These are phyloP conservation scores for Pittosporum tobira DNA, from an alignment of 129 eudicot species.

Conservation along the genomic window DNA sequence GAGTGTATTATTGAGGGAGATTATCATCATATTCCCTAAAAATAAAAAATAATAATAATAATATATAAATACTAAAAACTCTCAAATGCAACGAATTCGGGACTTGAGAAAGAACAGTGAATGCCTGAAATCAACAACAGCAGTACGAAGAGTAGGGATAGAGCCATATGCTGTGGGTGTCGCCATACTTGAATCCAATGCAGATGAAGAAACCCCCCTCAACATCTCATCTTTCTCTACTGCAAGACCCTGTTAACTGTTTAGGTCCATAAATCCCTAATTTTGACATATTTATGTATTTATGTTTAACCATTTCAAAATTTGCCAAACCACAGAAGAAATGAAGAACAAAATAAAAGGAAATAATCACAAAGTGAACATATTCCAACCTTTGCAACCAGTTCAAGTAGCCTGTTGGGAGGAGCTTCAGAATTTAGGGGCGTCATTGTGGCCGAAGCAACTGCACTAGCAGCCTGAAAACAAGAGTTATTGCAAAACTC, in stretches of 20 bases:
- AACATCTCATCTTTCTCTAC: constrained; percentile 67
- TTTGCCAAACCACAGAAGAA: background rate
- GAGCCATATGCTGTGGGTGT: constrained; percentile 48
- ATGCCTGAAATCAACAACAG: constrained; percentile 66
- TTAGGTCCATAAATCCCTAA: constrained; percentile 18
- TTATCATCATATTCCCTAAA: too few relatives aligned
- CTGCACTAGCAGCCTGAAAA: constrained; percentile 80
- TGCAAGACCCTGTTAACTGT: constrained; percentile 89
- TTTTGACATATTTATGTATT: too few relatives aligned
- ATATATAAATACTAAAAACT: background rate
- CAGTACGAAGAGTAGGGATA: constrained; percentile 54
- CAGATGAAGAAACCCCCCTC: constrained; percentile 56
- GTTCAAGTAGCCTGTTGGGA: constrained; percentile 74
- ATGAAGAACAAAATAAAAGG: background rate
- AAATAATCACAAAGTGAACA: background rate
- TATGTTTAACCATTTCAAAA: background rate
- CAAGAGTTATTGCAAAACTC: background rate
- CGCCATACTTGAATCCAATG: constrained; percentile 37
- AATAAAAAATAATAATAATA: too few relatives aligned
- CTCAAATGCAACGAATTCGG: background rate
- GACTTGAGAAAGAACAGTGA: constrained; percentile 1
- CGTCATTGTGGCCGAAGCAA: constrained; percentile 93
- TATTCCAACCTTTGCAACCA: constrained; percentile 74
- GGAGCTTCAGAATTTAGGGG: constrained; percentile 69
- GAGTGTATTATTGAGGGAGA: too few relatives aligned